A percentile compares a stretch with the other conserved stretches of the same genome.
Evolutionary conservation across 768 basidiomycete species (phyloP).

Genomic region (Amanita thiersii): DNA sequence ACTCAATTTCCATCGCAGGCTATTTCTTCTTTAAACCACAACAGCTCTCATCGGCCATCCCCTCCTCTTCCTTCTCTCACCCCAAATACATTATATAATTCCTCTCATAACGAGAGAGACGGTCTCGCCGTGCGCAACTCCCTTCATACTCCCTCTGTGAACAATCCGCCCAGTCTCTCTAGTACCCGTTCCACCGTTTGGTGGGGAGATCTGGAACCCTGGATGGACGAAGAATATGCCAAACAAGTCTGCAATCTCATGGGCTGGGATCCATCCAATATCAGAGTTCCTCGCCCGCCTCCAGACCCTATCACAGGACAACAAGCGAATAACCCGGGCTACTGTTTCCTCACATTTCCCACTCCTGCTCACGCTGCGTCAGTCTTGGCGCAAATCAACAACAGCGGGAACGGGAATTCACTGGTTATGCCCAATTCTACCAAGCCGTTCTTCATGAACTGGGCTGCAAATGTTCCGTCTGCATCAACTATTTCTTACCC

Average conservation of each 20-base stretch:
- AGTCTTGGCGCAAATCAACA: slow-evolving; percentile 62
- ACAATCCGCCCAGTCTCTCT: slow-evolving; percentile 13
- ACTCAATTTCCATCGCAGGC: slow-evolving; percentile 20
- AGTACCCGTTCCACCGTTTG: slow-evolving; percentile 58
- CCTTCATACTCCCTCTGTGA: slow-evolving; percentile 16
- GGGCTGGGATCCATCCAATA: slow-evolving; percentile 75
- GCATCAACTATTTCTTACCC: slow-evolving; percentile 24
- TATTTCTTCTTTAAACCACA: slow-evolving; percentile 40
- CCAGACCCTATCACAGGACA: slow-evolving; percentile 51
- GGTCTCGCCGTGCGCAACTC: slow-evolving; percentile 20
- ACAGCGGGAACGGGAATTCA: slow-evolving; percentile 28
- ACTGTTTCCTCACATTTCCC: slow-evolving; percentile 84
- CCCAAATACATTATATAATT: slow-evolving; percentile 17
- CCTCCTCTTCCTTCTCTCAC: slow-evolving; percentile 20
- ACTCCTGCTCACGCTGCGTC: slow-evolving; percentile 59
- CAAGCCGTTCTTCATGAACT: slow-evolving; percentile 75
- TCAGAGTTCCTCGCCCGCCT: slow-evolving; percentile 62
- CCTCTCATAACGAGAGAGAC: slow-evolving; percentile 25
- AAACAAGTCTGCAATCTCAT: slow-evolving; percentile 81
- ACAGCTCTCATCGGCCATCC: slow-evolving; percentile 24
- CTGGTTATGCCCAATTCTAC: slow-evolving; percentile 81
- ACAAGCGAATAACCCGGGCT: slow-evolving; percentile 78
- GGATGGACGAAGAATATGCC: slow-evolving; percentile 97
- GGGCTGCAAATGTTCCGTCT: slow-evolving; percentile 44
- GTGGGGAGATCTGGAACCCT: slow-evolving; percentile 87